A percentile compares a stretch with the other conserved stretches of the same genome.
Evolutionary conservation across 371 early-diverging fungal species (phyloP).

Genomic region (Furculomyces boomerangus): DNA sequence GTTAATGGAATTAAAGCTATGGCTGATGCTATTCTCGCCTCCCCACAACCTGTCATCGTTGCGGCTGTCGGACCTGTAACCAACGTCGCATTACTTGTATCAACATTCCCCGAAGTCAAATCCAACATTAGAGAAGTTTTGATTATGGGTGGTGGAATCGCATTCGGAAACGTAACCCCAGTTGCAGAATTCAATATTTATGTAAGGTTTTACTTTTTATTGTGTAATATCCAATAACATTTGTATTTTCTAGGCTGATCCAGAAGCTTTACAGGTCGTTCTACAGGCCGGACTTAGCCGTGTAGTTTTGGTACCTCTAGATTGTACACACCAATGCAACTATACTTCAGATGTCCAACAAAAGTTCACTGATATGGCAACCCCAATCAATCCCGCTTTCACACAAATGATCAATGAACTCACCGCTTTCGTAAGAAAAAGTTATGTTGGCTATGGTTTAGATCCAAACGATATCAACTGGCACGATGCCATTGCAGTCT

Average conservation of each 20-base stretch:
- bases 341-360: constrained; percentile 6
- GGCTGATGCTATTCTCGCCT: constrained; percentile 7
- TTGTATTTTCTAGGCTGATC: constrained; percentile 7
- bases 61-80: constrained; percentile 23
- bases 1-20: constrained; percentile 14
- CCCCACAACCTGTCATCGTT: constrained; percentile 8
- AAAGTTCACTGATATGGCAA: constrained; percentile 3
- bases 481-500: constrained; percentile 1
- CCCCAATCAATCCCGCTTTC: constrained; percentile 6
- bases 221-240: background rate
- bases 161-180: constrained; percentile 12
- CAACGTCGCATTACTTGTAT: constrained; percentile 20
- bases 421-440: constrained; percentile 10
- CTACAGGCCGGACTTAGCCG: constrained; percentile 11
- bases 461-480: background rate
- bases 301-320: constrained; percentile 18
- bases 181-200: constrained; percentile 23
- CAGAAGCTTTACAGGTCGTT: constrained; percentile 23
- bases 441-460: background rate
- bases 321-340: constrained; percentile 16
- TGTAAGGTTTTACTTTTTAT: constrained; percentile 2
- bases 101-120: constrained; percentile 18
- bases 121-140: constrained; percentile 11
- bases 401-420: constrained; percentile 11
- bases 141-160: constrained; percentile 23